These are phyloP conservation scores for Cryphonectria carpinicola DNA, from an alignment of 2,329 filamentous ascomycete species.

Conservation along the genomic window DNA sequence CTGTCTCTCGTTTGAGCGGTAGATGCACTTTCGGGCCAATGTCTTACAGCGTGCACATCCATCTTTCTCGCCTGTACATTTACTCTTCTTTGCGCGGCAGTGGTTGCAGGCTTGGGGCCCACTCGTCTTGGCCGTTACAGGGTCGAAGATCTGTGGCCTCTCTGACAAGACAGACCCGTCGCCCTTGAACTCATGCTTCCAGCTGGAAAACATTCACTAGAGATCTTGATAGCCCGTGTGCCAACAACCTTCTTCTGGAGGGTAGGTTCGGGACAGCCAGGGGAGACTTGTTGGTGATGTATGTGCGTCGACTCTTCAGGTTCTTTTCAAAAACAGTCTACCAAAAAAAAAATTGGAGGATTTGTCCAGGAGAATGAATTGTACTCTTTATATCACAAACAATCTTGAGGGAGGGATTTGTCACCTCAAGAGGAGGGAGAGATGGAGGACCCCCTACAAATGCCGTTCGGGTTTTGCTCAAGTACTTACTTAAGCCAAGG, in stretches of 20 bases:
- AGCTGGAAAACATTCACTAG: not conserved
- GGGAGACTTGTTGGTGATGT: not conserved
- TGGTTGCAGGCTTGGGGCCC: slow-evolving; percentile 1
- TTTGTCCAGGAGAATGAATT: too few species aligned
- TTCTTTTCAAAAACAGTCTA: too few species aligned
- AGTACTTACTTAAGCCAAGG: too few species aligned
- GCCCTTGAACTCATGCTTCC: slow-evolving; percentile 9
- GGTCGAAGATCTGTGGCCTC: not conserved
- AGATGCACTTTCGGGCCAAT: not conserved
- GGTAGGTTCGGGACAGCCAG: not conserved
- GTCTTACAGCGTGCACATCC: not conserved
- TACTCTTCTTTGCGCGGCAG: not conserved
- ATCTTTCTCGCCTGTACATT: not conserved
- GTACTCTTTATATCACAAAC: too few species aligned
- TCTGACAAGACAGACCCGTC: not conserved
- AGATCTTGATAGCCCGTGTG: not conserved
- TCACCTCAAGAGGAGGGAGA: too few species aligned
- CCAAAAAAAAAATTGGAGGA: too few species aligned
- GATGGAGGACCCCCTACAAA: too few species aligned
- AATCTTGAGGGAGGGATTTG: too few species aligned
- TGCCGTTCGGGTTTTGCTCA: too few species aligned
- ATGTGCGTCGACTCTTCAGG: not conserved
- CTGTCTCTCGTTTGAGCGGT: not conserved
- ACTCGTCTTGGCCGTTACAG: not conserved
- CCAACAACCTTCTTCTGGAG: too few species aligned